A percentile compares a stretch with the other conserved stretches of the same genome.
phyloP scores from a whole-genome alignment of 179 eudicot genomes.

The Patellifolia procumbens region DNA sequence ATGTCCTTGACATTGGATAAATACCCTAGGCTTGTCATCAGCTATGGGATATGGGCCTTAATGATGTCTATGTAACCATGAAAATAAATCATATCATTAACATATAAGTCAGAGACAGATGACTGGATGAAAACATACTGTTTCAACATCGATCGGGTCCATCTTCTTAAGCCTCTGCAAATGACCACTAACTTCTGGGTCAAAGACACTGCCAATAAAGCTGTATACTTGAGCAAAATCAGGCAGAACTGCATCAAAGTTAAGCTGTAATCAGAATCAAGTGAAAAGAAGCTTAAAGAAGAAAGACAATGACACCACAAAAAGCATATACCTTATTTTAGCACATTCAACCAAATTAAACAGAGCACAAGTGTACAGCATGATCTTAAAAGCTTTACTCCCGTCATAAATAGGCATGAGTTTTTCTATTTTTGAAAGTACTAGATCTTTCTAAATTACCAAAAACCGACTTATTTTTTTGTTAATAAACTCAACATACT shows the following conservation, averaged over 20 bases:
- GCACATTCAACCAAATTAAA: neutral
- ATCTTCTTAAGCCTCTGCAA: slow-evolving; percentile 75
- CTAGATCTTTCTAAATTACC: too few relatives aligned
- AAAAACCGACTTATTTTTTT: too few relatives aligned
- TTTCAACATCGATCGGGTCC: slow-evolving; percentile 98
- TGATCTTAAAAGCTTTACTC: neutral
- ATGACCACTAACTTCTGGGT: slow-evolving; percentile 71
- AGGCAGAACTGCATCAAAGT: slow-evolving; percentile 79
- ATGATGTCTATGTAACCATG: too few relatives aligned
- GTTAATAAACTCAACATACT: too few relatives aligned
- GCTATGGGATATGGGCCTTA: neutral
- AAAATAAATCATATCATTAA: neutral
- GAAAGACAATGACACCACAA: neutral
- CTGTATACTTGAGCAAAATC: slow-evolving; percentile 95
- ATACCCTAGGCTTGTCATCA: neutral
- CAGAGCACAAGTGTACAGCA: neutral
- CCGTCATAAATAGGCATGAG: neutral
- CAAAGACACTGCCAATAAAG: slow-evolving; percentile 96
- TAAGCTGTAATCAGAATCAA: neutral
- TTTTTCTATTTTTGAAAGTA: too few relatives aligned
- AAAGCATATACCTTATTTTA: neutral
- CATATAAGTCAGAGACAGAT: neutral
- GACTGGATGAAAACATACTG: slow-evolving; percentile 44
- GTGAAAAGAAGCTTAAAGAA: slow-evolving; percentile 6
- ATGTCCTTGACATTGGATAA: neutral